Conservation (phyloP, 2,329 filamentous ascomycete genomes). For the Cytospora mali region DNA sequence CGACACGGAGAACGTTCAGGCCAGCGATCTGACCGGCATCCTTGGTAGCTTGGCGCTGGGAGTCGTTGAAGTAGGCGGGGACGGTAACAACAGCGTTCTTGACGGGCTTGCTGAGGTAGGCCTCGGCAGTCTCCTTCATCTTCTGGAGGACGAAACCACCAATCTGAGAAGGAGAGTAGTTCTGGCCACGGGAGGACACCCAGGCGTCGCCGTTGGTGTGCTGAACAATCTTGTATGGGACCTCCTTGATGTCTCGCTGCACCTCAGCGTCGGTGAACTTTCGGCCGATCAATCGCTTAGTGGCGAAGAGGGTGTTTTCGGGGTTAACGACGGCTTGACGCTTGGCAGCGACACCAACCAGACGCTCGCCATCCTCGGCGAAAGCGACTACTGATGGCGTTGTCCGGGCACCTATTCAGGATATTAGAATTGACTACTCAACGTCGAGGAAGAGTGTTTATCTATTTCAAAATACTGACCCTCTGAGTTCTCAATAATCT, state of each 20-base stretch:
- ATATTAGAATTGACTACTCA: slow-evolving; percentile 25
- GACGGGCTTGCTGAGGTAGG: slow-evolving; percentile 84
- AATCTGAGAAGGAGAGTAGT: slow-evolving; percentile 97
- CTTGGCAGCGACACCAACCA: slow-evolving; percentile 97
- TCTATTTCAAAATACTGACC: slow-evolving; percentile 55
- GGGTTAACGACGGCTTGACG: slow-evolving; percentile 98
- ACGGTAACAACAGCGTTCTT: slow-evolving; percentile 98
- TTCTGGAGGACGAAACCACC: slow-evolving; percentile 96
- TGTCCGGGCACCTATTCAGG: slow-evolving; percentile 72
- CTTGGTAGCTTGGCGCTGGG: slow-evolving; percentile 96
- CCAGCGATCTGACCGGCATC: slow-evolving; percentile 96
- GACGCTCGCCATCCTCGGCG: slow-evolving; percentile 90
- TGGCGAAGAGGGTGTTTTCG: slow-evolving; percentile 97
- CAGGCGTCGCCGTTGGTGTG: slow-evolving; percentile 96
- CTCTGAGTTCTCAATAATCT: slow-evolving; percentile 98
- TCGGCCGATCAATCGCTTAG: slow-evolving; percentile 97
- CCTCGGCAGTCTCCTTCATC: slow-evolving; percentile 99
- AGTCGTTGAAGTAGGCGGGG: slow-evolving; percentile 98
- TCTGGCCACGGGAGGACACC: slow-evolving; percentile 90
- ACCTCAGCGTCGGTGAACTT: slow-evolving; percentile 95
- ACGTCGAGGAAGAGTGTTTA: not conserved
- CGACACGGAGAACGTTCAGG: slow-evolving; percentile 94
- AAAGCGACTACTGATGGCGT: slow-evolving; percentile 96
- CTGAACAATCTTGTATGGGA: slow-evolving; percentile 98
- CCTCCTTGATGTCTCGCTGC: slow-evolving; percentile 95